Evolutionary conservation across 176 grass and related monocot species (phyloP).

Genomic region (Microstegium vimineum): DNA sequence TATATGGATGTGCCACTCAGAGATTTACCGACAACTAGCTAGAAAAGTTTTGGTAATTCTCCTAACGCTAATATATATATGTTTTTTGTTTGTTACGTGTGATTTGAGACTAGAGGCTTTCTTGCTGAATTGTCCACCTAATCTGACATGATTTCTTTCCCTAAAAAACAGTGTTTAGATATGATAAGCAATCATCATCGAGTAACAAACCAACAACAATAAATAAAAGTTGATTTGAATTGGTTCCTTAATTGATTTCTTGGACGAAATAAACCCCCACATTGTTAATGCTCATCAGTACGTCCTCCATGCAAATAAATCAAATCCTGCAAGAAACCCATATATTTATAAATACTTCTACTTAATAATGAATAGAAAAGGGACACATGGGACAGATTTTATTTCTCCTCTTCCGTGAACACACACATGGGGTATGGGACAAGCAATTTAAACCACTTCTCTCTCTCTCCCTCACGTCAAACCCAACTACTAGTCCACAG

Average conservation of each 20-base stretch:
- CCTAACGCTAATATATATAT: background rate
- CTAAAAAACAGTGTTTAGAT: background rate
- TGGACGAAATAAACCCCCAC: background rate
- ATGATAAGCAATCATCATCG: background rate
- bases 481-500: conserved; percentile 29
- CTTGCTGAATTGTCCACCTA: background rate
- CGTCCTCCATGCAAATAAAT: conserved; percentile 16
- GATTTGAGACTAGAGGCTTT: background rate
- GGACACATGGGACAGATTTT: conserved; percentile 11
- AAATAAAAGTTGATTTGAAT: background rate
- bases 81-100: background rate
- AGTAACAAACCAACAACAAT: background rate
- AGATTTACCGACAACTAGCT: background rate
- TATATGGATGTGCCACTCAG: background rate
- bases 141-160: background rate
- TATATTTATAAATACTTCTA: background rate
- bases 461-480: conserved; percentile 8
- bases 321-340: conserved; percentile 1
- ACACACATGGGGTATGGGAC: conserved; percentile 27
- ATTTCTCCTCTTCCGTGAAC: background rate
- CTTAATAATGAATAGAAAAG: background rate
- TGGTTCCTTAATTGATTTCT: background rate
- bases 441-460: conserved; percentile 18
- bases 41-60: background rate
- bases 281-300: background rate